Evolutionary conservation across 495 filamentous ascomycete genomes (phyloP).

Genomic region (Sabuloglossum arenarium): DNA sequence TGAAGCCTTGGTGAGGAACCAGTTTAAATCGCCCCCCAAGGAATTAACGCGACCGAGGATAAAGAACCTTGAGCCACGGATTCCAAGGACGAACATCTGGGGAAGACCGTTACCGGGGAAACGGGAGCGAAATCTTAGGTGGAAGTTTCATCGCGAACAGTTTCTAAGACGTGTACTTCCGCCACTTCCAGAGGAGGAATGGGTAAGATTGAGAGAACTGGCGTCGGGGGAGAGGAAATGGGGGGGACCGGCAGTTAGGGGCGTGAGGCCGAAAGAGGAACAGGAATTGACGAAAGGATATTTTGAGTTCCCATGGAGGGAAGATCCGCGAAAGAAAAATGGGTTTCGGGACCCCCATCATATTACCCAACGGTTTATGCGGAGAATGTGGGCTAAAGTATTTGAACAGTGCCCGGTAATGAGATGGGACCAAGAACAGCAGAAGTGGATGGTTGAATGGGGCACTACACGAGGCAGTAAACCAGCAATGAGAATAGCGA

Average conservation of each 20-base stretch:
- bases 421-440: slow-evolving; percentile 4
- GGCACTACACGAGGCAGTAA: not conserved
- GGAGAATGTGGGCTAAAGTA: slow-evolving; percentile 11
- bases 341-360: slow-evolving; percentile 4
- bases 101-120: slow-evolving; percentile 29
- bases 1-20: slow-evolving; percentile 8
- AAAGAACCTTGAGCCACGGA: slow-evolving; percentile 23
- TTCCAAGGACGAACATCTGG: slow-evolving; percentile 46
- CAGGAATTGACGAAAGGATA: not conserved
- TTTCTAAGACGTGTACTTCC: slow-evolving; percentile 39
- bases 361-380: slow-evolving; percentile 11
- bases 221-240: slow-evolving; percentile 27
- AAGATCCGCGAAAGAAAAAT: not conserved
- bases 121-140: slow-evolving; percentile 34
- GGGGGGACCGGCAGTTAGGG: slow-evolving; percentile 21
- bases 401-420: slow-evolving; percentile 12
- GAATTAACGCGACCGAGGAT: slow-evolving; percentile 12
- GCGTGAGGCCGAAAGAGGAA: slow-evolving; percentile 8
- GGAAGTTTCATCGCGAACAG: slow-evolving; percentile 31
- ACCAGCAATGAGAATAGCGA: not conserved
- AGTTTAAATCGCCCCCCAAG: slow-evolving; percentile 3
- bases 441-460: slow-evolving; percentile 7
- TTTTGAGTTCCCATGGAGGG: not conserved
- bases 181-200: slow-evolving; percentile 47
- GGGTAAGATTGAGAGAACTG: slow-evolving; percentile 36